A percentile compares a stretch with the other conserved stretches of the same genome.
Evolutionary conservation across 345 rosid genomes (phyloP).

Genomic region (Brassica rapa): DNA sequence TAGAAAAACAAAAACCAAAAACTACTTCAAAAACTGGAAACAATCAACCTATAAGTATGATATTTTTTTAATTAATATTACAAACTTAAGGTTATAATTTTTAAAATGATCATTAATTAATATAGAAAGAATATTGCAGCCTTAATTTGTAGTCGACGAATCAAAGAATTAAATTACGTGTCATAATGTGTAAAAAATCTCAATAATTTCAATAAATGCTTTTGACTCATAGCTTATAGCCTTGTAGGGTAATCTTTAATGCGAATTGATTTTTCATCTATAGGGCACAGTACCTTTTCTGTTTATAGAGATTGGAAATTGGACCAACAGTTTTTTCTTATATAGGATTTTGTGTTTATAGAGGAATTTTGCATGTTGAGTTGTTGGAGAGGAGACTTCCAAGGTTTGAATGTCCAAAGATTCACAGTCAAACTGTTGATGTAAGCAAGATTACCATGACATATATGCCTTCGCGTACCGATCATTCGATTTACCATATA

Average conservation of each 20-base stretch:
- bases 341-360: not conserved
- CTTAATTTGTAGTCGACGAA: too few relatives aligned
- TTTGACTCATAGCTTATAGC: constrained; percentile 13
- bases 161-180: constrained; percentile 26
- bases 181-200: constrained; percentile 9
- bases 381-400: constrained; percentile 28
- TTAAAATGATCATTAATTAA: too few relatives aligned
- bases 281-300: constrained; percentile 27
- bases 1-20: too few relatives aligned
- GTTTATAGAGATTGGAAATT: constrained; percentile 22
- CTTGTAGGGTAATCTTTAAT: constrained; percentile 13
- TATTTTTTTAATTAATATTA: too few relatives aligned
- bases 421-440: constrained; percentile 29
- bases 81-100: too few relatives aligned
- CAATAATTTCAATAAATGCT: constrained; percentile 30
- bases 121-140: too few relatives aligned
- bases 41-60: too few relatives aligned
- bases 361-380: constrained; percentile 28
- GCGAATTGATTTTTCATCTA: constrained; percentile 31
- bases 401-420: constrained; percentile 26
- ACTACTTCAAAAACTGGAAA: too few relatives aligned
- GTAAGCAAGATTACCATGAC: constrained; percentile 32
- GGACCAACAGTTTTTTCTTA: constrained; percentile 19
- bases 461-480: not conserved
- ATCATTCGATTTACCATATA: not conserved